Conservation (phyloP, 2,329 filamentous ascomycete species). For the Ceratocystis cacaofunesta region DNA sequence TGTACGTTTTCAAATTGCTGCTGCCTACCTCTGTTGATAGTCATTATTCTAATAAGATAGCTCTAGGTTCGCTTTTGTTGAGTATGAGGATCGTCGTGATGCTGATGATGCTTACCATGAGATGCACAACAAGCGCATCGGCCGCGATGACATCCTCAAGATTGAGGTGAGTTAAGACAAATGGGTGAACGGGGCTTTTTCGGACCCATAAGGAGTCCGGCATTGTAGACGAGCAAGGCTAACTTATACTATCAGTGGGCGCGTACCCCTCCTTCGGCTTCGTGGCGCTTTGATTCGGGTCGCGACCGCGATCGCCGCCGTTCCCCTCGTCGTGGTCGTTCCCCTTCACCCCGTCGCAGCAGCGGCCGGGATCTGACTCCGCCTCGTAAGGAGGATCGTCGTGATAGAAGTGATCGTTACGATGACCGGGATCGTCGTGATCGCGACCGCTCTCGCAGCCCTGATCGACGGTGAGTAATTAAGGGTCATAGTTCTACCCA, state of each 20-base stretch:
- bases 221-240: slow-evolving; percentile 9
- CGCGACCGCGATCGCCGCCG: slow-evolving; percentile 56
- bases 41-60: slow-evolving; percentile 2
- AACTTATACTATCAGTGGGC: slow-evolving; percentile 56
- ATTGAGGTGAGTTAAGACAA: slow-evolving; percentile 58
- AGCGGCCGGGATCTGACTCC: slow-evolving; percentile 60
- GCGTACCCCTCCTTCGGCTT: slow-evolving; percentile 90
- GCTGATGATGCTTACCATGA: slow-evolving; percentile 98
- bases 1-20: slow-evolving; percentile 50
- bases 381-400: slow-evolving; percentile 75
- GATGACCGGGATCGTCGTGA: slow-evolving; percentile 62
- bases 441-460: slow-evolving; percentile 59
- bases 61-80: slow-evolving; percentile 86
- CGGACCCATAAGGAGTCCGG: background rate
- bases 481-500: background rate
- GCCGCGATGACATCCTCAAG: slow-evolving; percentile 87
- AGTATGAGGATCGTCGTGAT: slow-evolving; percentile 96
- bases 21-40: background rate
- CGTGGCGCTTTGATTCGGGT: slow-evolving; percentile 94
- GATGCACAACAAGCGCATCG: slow-evolving; percentile 99
- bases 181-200: too few species aligned
- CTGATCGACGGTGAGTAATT: slow-evolving; percentile 40
- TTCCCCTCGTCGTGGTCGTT: slow-evolving; percentile 51
- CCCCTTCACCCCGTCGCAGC: slow-evolving; percentile 65
- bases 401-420: slow-evolving; percentile 58